Evolutionary conservation across 441 rosid species (phyloP), one percentile per base, ranked within the genome.

Genomic region (Viola pubescens): DNA sequence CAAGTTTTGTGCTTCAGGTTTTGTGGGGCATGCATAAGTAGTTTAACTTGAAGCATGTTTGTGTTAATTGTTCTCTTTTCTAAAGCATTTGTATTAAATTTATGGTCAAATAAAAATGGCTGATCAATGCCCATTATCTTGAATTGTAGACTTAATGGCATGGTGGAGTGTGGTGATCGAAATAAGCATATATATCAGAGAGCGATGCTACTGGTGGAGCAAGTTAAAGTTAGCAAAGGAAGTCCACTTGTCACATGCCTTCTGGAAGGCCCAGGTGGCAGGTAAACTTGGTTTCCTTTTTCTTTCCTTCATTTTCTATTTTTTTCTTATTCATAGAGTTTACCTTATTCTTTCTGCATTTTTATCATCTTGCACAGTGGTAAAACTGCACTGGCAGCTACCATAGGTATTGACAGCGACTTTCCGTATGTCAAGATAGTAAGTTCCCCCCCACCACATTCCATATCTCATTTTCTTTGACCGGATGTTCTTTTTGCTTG

Each of bases 341-440:
- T 10, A 10, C 3, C 54, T 4, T 7, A 45, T 65, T 26, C 52
- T 74, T n/a, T 59, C 70, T 62, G 37, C 66, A 38, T 64, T 61
- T 63, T 56, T 16, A 26, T 43, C 49, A 37, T 37, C 55, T 63
- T 54, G 58, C 41, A 56, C 87, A 90, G 99, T 77, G 99, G 97
- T 66, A 94, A 94, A 82, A 79, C 94, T 67, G 97, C 99, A 6
- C 51, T 94, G 78, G 96, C 96, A 42, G 97, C 97, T 47, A 94
- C 97, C 39, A 88, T 81, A 67, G 99, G 97, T 67, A 86, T 88
- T 59, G 86, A 85, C 70, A 94, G 96, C 70, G 97, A 90, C 76
- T 90, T 90, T 67, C 96, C 99, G 39, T 94, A 86, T 72, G 97
- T 94, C 61, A 90, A 94, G 85, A 94, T 90, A 59, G 97, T 94